Percentiles rank a stretch among this genome's conserved stretches.
Conservation (phyloP, 352 stramenopile genomes). For the Blastocystis sp. region DNA sequence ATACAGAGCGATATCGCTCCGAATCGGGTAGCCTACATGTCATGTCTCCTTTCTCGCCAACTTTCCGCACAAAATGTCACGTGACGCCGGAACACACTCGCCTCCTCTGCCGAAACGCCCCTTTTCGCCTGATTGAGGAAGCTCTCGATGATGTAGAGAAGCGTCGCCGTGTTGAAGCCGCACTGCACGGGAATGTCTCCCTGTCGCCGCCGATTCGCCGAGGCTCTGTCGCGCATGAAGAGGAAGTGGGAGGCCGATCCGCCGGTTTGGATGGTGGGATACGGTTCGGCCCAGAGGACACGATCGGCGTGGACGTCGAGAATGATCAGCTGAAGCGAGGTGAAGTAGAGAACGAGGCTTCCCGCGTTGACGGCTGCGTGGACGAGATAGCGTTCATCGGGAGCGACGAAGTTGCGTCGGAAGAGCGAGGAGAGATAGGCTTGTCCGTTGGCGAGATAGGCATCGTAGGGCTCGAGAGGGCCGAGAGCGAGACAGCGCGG, state of each 20-base stretch:
- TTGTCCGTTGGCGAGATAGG: slow-evolving; percentile 6
- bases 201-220: background rate
- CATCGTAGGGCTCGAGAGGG: background rate
- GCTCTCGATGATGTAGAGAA: background rate
- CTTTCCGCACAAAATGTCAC: background rate
- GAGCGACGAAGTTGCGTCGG: background rate
- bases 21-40: slow-evolving; percentile 14
- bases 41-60: background rate
- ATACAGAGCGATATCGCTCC: background rate
- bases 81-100: background rate
- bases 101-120: background rate
- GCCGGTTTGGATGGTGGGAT: background rate
- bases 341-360: slow-evolving; percentile 34
- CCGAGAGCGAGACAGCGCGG: slow-evolving; percentile 6
- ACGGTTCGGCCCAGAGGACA: background rate
- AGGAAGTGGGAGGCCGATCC: background rate
- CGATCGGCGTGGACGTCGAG: background rate
- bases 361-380: background rate
- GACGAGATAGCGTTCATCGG: slow-evolving; percentile 9
- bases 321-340: background rate
- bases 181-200: slow-evolving; percentile 3
- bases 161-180: background rate
- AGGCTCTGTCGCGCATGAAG: background rate
- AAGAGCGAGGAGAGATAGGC: background rate
- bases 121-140: background rate